Conservation (phyloP, 176 grass and related monocot species). For the Neostapfia colusana region DNA sequence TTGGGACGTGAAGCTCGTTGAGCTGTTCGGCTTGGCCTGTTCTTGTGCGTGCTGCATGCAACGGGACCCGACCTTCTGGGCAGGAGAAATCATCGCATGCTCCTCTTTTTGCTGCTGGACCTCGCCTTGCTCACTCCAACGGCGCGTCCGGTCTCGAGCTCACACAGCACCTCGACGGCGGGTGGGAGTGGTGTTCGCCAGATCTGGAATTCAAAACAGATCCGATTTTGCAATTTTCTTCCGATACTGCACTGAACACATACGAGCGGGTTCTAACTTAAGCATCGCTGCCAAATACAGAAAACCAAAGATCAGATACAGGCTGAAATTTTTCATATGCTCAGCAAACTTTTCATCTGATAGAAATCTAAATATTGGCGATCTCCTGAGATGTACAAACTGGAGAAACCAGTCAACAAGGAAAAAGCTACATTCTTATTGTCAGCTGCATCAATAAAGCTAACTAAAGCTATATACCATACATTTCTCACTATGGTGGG, state of each 20-base stretch:
- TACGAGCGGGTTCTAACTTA: neutral
- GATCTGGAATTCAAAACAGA: no score
- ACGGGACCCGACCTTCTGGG: no score
- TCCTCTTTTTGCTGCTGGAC: no score
- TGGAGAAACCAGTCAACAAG: conserved; percentile 13
- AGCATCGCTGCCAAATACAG: neutral
- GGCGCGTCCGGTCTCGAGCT: no score
- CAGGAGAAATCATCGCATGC: no score
- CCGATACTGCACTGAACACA: neutral
- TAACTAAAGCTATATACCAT: conserved; percentile 44
- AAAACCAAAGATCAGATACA: neutral
- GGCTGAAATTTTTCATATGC: neutral
- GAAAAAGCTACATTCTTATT: conserved; percentile 30
- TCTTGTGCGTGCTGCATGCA: no score
- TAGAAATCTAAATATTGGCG: conserved; percentile 20
- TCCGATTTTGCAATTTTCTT: no score
- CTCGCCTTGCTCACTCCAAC: no score
- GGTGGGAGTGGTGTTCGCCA: no score
- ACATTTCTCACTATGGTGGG: conserved; percentile 29
- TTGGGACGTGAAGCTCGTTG: no score
- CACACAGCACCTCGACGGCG: no score
- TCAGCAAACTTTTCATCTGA: neutral
- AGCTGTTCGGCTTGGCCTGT: no score
- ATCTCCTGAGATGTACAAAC: conserved; percentile 29
- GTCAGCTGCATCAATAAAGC: conserved; percentile 42